Percentiles rank a stretch among this genome's conserved stretches.
These are phyloP conservation scores for Aethionema arabicum DNA, from an alignment of 345 rosid species.

Conservation along the genomic window DNA sequence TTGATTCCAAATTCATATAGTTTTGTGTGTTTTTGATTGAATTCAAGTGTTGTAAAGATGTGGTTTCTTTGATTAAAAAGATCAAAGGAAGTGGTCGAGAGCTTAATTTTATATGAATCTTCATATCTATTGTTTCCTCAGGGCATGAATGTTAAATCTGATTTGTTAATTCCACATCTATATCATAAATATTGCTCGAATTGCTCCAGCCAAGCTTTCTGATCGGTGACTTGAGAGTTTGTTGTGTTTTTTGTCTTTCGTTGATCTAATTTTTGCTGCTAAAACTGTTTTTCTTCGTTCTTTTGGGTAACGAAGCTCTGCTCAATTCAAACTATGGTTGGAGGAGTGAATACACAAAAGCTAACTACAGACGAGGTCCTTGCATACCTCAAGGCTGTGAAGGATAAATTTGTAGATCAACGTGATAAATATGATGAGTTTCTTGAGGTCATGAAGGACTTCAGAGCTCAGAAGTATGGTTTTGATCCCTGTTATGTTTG, in stretches of 20 bases:
- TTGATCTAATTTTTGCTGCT: constrained; percentile 16
- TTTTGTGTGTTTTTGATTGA: constrained; percentile 19
- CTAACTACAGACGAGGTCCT: constrained; percentile 90
- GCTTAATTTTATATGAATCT: constrained; percentile 62
- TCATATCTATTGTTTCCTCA: too few relatives aligned
- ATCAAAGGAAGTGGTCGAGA: constrained; percentile 46
- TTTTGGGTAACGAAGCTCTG: constrained; percentile 55
- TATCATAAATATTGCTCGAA: constrained; percentile 4
- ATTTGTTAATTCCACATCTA: not conserved
- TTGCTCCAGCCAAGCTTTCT: not conserved
- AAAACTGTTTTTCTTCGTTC: not conserved
- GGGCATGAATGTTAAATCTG: constrained; percentile 59
- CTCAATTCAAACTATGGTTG: constrained; percentile 55
- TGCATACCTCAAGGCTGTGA: constrained; percentile 89
- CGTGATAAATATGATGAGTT: constrained; percentile 86
- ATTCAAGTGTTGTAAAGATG: constrained; percentile 43
- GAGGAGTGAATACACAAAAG: constrained; percentile 61
- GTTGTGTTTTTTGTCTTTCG: not conserved
- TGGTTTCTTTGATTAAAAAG: constrained; percentile 43
- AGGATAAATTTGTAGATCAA: constrained; percentile 79
- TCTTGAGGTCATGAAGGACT: constrained; percentile 98
- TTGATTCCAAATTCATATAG: constrained; percentile 21
- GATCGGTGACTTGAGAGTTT: constrained; percentile 22
- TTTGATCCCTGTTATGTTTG: not conserved
- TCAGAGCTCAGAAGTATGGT: constrained; percentile 85